Base-by-base conservation (phyloP, 768 basidiomycete species). In the Xanthoconium purpureum region DNA sequence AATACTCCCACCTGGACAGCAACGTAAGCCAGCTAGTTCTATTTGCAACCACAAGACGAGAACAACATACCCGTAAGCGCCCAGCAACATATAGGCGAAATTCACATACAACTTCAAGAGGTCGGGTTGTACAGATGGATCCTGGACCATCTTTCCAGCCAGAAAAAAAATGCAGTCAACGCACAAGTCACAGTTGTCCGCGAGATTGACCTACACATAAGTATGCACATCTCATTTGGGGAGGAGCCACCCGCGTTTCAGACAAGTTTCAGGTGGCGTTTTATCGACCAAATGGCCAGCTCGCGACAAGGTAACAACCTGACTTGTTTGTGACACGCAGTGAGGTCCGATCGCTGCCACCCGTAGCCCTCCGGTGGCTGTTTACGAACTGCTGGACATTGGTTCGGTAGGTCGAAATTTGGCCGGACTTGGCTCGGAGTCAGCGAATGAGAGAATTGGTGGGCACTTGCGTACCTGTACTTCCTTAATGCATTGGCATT, bases 1-100 rank as follows among this genome's bases (percentile, higher is more conserved):
- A 0, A 28, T 66, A 69, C 38, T 66, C 60, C 68, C 68, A 69
- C 9, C 68, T 69, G 42, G 28, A 48, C 1, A 30, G 14, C 2
- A 12, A 8, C 18, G 33, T 55, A 5, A 54, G 53, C 36, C 6
- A 2, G 20, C 5, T 37, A 3, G 13, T 43, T 12, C 40, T 5
- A 17, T 20, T 38, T 17, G 17, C 24, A 24, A 24, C 24, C 24
- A 24, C 32, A 15, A 24, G 15, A 20, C 24, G 8, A 42, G 11
- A 29, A 17, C 15, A 29, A 20, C n/a, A 20, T 53, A 69, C 68
- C 62, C 69, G 37, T 57, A 69, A 10, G 64, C 1, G 1, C 68
- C 68, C 7, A 66, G 47, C 1, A 57, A 11, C 2, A 70, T 17
- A 28, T 47, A 61, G 24, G n/a, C 7, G 17, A 57, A 13, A 30